Conservation (phyloP, 306 rosid genomes). For the Corylus avellana region DNA sequence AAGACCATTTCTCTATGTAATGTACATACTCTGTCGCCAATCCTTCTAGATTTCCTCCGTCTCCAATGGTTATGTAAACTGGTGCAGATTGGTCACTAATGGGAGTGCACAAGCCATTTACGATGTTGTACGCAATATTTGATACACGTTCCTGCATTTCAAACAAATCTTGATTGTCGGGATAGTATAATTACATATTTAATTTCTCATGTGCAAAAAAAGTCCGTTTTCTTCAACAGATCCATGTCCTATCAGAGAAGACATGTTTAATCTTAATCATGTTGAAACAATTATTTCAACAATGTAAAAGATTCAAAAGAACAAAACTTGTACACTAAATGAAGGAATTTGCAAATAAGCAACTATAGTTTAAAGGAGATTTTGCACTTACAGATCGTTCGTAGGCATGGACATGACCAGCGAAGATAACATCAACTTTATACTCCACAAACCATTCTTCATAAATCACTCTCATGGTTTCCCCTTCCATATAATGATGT, state of each 20-base stretch:
- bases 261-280: conserved; percentile 1
- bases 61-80: conserved; percentile 78
- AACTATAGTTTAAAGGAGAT: neutral
- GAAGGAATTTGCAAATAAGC: conserved; percentile 4
- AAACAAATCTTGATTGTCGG: neutral
- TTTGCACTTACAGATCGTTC: conserved; percentile 64
- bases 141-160: conserved; percentile 64
- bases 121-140: conserved; percentile 56
- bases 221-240: neutral
- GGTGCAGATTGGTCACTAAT: conserved; percentile 50
- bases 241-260: neutral
- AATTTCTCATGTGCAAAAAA: neutral
- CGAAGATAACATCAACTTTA: conserved; percentile 56
- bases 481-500: conserved; percentile 85
- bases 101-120: conserved; percentile 56
- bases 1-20: neutral
- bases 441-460: conserved; percentile 63
- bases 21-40: conserved; percentile 51
- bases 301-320: neutral
- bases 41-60: conserved; percentile 88
- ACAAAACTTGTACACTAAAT: neutral
- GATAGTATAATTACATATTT: neutral
- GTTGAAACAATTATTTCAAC: neutral
- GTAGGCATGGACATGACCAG: conserved; percentile 75
- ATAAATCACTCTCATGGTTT: conserved; percentile 59